Evolutionary conservation across 176 grass and related monocot genomes (phyloP), one percentile per base, ranked within the genome.

Genomic region (Eleusine indica): DNA sequence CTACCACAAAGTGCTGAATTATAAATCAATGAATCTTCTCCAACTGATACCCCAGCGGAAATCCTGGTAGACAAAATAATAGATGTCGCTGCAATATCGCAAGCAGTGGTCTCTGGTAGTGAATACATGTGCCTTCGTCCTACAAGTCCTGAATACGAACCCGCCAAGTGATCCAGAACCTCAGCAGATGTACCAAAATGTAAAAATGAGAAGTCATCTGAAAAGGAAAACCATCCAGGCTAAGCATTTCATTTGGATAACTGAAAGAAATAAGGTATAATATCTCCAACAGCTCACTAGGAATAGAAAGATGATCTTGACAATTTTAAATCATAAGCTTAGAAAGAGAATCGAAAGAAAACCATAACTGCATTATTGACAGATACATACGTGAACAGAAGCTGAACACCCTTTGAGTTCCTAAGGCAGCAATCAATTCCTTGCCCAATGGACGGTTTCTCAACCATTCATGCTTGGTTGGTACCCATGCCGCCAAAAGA

Each of bases 131-230:
- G 95, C 48, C 95, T 91, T 70, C 88, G 87, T 68, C 86, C 90
- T 68, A 94, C 95, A 78, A 98, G 75, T 77, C 78, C 82, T 78
- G 92, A 91, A 88, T 98, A 93, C 22, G 84, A 73, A 77, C 85
- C 88, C 18, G 86, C 85, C 79, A 94, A 91, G 76, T 98, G 95
- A 94, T 98, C 95, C 60, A 98, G 85, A 80, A 94, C 92, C 80
- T 98, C 95, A 64, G 68, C 72, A 73, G 95, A 98, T 82, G 95
- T 98, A 75, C 95, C 95, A 85, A 98, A 98, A 86, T 98, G 95
- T 83, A 94, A 69, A 89, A 98, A 98, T 12, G 90, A 83, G 75
- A 98, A 93, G 70, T 84, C 87, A 78, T 94, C 95, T 94, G 92
- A 83, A 93, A 94, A 91, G 52, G 16, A 35, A 77, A 86, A 70